Evolutionary conservation across 192 early-diverging fungal genomes (phyloP).

Genomic region (Backusella sp.): DNA sequence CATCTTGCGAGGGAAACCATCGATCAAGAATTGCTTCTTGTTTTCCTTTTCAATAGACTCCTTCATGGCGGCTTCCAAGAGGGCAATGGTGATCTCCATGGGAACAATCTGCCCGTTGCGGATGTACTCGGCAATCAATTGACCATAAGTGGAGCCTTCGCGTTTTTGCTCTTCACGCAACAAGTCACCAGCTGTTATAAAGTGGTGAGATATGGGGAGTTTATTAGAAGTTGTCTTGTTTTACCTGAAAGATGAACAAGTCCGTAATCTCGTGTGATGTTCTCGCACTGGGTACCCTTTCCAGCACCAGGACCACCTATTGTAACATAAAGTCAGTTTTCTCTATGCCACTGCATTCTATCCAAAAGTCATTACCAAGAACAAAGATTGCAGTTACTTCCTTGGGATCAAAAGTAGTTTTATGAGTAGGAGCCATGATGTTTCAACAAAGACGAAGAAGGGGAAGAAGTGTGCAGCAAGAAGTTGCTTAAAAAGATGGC

Average conservation of each 20-base stretch:
- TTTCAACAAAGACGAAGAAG: background rate
- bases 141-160: slow-evolving; percentile 75
- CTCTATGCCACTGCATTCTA: background rate
- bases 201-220: background rate
- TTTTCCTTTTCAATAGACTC: slow-evolving; percentile 51
- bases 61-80: slow-evolving; percentile 89
- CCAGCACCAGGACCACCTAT: slow-evolving; percentile 79
- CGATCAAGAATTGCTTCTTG: slow-evolving; percentile 78
- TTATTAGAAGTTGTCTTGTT: background rate
- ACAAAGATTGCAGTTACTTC: slow-evolving; percentile 33
- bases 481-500: background rate
- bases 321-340: background rate
- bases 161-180: slow-evolving; percentile 87
- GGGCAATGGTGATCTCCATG: slow-evolving; percentile 87
- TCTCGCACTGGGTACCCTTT: slow-evolving; percentile 94
- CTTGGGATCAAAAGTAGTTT: slow-evolving; percentile 19
- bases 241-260: slow-evolving; percentile 91
- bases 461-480: background rate
- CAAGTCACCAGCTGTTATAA: slow-evolving; percentile 80
- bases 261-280: slow-evolving; percentile 82
- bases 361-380: slow-evolving; percentile 11
- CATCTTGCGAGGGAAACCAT: slow-evolving; percentile 93
- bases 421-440: background rate
- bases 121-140: slow-evolving; percentile 87
- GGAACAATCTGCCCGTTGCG: slow-evolving; percentile 93